phyloP scores from a whole-genome alignment of 2,329 filamentous ascomycete genomes.

The Leptographium flavum region DNA sequence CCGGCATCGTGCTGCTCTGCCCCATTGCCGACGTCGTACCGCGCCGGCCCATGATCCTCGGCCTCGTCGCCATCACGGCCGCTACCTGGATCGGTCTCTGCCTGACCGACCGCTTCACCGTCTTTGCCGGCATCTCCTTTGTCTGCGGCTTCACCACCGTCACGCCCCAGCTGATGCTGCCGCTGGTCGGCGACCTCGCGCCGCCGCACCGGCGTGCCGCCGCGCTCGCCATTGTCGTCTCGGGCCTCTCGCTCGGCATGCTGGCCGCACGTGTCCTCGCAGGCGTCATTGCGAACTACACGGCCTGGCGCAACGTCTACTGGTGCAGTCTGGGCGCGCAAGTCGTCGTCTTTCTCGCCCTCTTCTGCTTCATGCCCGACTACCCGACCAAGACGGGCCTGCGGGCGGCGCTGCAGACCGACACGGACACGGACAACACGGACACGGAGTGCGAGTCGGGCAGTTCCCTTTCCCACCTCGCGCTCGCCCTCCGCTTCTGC shows the following conservation, averaged over 20 bases:
- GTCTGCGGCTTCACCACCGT: constrained; percentile 65
- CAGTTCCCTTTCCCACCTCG: too few species aligned
- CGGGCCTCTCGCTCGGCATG: constrained; percentile 61
- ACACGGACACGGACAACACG: not conserved
- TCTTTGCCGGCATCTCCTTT: constrained; percentile 58
- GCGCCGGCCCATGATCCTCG: constrained; percentile 54
- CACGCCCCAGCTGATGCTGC: constrained; percentile 68
- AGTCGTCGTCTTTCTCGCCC: constrained; percentile 45
- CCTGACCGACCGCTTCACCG: constrained; percentile 46
- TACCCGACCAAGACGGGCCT: constrained; percentile 61
- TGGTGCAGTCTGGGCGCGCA: constrained; percentile 64
- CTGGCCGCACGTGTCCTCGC: constrained; percentile 63
- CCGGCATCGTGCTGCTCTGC: constrained; percentile 58
- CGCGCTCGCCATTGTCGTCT: constrained; percentile 60
- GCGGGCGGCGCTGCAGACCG: constrained; percentile 16
- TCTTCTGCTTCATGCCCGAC: constrained; percentile 66
- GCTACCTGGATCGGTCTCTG: constrained; percentile 60
- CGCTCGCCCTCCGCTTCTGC: constrained; percentile 42
- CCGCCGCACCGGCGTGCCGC: constrained; percentile 52
- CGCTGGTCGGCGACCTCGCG: constrained; percentile 65
- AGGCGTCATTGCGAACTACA: constrained; percentile 60
- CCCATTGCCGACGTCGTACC: constrained; percentile 59
- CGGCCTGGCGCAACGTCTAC: constrained; percentile 63
- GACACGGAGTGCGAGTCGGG: too few species aligned
- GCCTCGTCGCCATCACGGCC: constrained; percentile 52